A percentile compares a stretch with the other conserved stretches of the same genome.
Conservation (phyloP, 2,329 filamentous ascomycete genomes). For the Claviceps cyperi region DNA sequence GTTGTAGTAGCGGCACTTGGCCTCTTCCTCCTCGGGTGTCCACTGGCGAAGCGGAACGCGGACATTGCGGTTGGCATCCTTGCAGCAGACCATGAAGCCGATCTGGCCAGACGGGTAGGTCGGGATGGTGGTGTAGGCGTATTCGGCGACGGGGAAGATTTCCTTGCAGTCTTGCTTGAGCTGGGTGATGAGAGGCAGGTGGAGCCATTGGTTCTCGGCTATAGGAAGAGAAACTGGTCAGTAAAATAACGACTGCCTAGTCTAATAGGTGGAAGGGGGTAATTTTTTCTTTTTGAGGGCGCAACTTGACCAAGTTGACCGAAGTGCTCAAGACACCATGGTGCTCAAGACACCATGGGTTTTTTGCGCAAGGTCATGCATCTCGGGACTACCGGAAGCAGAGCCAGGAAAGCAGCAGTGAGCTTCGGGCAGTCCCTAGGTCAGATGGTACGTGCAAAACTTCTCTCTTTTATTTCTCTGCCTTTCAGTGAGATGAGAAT, state of each 20-base stretch:
- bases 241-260: constrained; percentile 5
- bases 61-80: constrained; percentile 74
- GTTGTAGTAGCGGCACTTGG: constrained; percentile 94
- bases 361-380: constrained; percentile 4
- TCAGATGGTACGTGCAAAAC: constrained; percentile 5
- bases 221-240: constrained; percentile 9
- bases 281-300: not conserved
- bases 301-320: not conserved
- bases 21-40: constrained; percentile 77
- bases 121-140: constrained; percentile 97
- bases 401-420: constrained; percentile 24
- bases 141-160: constrained; percentile 95
- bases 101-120: constrained; percentile 99
- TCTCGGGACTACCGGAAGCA: constrained; percentile 24
- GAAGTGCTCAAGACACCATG: not conserved
- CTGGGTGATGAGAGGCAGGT: constrained; percentile 82
- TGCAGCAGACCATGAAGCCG: constrained; percentile 99
- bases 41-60: constrained; percentile 72
- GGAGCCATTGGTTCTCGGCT: constrained; percentile 99
- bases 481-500: constrained; percentile 3
- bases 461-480: not conserved
- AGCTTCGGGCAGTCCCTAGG: constrained; percentile 22
- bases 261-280: not conserved
- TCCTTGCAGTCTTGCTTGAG: constrained; percentile 95
- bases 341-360: not conserved